Evolutionary conservation across 768 basidiomycete species (phyloP), one percentile per base, ranked within the genome.

Genomic region (Tremella yokohamensis): DNA sequence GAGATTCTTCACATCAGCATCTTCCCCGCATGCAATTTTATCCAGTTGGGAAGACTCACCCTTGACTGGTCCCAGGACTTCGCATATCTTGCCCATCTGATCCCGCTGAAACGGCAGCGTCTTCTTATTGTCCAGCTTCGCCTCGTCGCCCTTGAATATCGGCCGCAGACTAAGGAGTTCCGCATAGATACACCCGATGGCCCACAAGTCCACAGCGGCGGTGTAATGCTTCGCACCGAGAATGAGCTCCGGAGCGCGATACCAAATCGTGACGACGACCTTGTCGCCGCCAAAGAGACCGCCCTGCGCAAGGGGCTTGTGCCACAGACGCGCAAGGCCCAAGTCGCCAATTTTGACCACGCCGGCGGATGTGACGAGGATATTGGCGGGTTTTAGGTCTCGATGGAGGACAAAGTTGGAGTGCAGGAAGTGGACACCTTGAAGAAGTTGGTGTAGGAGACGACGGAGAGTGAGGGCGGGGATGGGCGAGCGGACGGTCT

Each of bases 241-340:
- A 9, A 99, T 82, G 2, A 99, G 84, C 73, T 99, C 96, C 0
- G 96, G 96, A 7, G 91, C 90, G 52, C 96, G 88, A 74, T 99
- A 99, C 96, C 96, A 98, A 70, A 99, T 98, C 0, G 96, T 99
- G 12, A 99, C 96, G 37, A 98, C 96, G 24, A 99, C 93, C 70
- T 98, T 98, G 78, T 99, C 96, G 15, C 93, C 93, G 0, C 85
- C 85, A 73, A 89, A 91, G 1, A 99, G 80, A 49, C 72, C 72
- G 1, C 63, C 60, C 1, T 88, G 87, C 64, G 96, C 92, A 1
- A 99, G 81, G 6, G 96, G 96, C 59, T 90, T 85, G 70, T 91
- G 87, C 57, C 89, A 87, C 26, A 98, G 82, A 29, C 96, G 83
- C 0, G 96, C 96, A 15, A 99, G 84, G 20, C 96, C 96, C 1